phyloP scores from a whole-genome alignment of 192 early-diverging fungal species.

The Pilobolus umbonatus region DNA sequence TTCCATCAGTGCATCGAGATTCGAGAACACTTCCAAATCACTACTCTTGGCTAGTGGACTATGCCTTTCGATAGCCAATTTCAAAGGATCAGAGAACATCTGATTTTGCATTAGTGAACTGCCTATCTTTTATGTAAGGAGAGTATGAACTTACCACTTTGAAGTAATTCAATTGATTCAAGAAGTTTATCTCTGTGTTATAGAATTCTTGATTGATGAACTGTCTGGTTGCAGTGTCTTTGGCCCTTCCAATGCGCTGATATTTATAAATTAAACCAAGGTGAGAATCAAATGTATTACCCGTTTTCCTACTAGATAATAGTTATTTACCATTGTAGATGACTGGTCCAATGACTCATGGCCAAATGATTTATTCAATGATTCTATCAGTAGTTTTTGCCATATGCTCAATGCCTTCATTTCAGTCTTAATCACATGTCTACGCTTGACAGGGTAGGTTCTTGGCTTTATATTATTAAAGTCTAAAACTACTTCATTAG shows the following conservation, averaged over 20 bases:
- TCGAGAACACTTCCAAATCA: conserved; percentile 14
- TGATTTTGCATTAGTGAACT: conserved; percentile 3
- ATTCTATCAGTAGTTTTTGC: conserved; percentile 6
- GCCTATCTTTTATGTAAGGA: background rate
- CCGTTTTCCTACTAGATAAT: too few species aligned
- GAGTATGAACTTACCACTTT: conserved; percentile 21
- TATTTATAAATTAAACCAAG: too few species aligned
- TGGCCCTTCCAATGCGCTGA: too few species aligned
- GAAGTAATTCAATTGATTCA: conserved; percentile 42
- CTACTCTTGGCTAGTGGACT: conserved; percentile 5
- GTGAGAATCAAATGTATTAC: too few species aligned
- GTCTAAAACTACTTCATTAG: background rate
- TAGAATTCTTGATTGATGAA: conserved; percentile 32
- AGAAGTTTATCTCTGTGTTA: conserved; percentile 28
- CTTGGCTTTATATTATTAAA: conserved; percentile 12
- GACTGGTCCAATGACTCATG: too few species aligned
- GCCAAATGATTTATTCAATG: background rate
- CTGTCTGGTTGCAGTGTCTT: conserved; percentile 8
- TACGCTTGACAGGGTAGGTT: background rate
- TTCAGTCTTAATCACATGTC: background rate
- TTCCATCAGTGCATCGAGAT: conserved; percentile 14
- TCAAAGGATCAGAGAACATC: conserved; percentile 35
- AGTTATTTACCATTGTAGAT: too few species aligned
- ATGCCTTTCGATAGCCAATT: conserved; percentile 15
- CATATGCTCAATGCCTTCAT: conserved; percentile 15